These are phyloP conservation scores for Hemisphaericaspora xylanilytica DNA, from an alignment of 1,139 yeast species.

Conservation along the genomic window DNA sequence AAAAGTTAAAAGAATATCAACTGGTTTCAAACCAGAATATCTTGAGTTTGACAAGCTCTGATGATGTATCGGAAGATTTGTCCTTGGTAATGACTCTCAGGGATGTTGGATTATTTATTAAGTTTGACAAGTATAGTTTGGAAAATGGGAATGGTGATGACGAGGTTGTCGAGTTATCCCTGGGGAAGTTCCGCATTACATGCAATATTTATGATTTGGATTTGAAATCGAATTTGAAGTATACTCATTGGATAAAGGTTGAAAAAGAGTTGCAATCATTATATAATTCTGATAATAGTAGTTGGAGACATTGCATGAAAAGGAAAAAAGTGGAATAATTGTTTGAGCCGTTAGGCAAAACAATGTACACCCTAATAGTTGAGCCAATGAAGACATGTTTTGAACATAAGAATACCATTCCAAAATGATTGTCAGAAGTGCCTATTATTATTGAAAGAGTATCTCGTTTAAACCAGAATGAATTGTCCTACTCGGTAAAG, in stretches of 20 bases:
- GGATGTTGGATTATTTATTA: constrained; percentile 53
- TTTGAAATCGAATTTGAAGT: constrained; percentile 40
- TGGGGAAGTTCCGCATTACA: constrained; percentile 30
- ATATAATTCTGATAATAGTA: constrained; percentile 34
- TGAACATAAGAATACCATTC: too few species aligned
- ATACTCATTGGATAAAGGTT: constrained; percentile 42
- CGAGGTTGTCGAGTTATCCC: not conserved
- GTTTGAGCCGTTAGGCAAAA: too few species aligned
- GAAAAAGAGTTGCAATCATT: constrained; percentile 35
- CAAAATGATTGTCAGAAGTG: too few species aligned
- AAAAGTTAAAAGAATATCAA: constrained; percentile 37
- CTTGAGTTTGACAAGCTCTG: constrained; percentile 30
- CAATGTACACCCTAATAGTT: not conserved
- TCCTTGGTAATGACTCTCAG: constrained; percentile 53
- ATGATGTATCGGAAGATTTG: constrained; percentile 46
- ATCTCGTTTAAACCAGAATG: too few species aligned
- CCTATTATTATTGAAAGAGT: too few species aligned
- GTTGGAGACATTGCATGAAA: constrained; percentile 37
- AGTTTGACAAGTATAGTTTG: constrained; percentile 33
- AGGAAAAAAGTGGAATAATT: not conserved
- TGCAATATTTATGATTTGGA: constrained; percentile 47
- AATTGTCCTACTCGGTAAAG: too few species aligned
- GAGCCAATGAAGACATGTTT: too few species aligned
- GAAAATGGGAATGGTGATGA: not conserved
- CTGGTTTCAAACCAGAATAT: constrained; percentile 34